Percentiles rank a stretch among this genome's conserved stretches.
phyloP scores from a whole-genome alignment of 164 flowering plant species.

The Magnolia sinica region DNA sequence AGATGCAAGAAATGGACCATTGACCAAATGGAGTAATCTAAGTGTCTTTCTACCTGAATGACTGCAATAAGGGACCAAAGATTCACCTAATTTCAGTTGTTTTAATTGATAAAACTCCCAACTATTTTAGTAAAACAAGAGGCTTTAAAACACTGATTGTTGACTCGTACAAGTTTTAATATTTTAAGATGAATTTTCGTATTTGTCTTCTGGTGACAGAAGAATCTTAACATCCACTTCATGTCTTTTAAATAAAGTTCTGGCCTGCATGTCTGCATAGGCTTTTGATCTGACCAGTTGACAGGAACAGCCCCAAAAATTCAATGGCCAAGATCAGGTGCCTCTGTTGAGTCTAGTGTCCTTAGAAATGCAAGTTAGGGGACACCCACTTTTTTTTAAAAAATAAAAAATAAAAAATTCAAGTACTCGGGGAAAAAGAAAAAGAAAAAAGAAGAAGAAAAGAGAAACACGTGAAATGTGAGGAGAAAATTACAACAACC shows the following conservation, averaged over 20 bases:
- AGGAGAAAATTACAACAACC: too few relatives aligned
- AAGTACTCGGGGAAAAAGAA: neutral
- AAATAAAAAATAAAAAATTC: too few relatives aligned
- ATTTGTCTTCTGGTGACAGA: neutral
- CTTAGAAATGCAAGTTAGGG: neutral
- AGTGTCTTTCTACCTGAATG: too few relatives aligned
- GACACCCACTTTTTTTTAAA: neutral
- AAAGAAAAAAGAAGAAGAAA: neutral
- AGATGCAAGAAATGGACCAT: neutral
- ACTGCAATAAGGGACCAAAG: neutral
- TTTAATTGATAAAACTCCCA: neutral
- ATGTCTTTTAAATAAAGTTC: neutral
- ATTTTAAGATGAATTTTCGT: neutral
- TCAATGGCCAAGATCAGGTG: too few relatives aligned
- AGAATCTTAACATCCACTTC: neutral
- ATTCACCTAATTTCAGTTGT: neutral
- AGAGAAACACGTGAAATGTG: too few relatives aligned
- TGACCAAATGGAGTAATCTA: neutral
- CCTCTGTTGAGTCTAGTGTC: too few relatives aligned
- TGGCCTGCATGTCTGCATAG: neutral
- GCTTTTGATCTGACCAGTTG: neutral
- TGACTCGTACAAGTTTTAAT: neutral
- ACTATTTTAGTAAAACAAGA: neutral
- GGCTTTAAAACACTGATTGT: too few relatives aligned
- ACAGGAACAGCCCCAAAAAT: neutral